Evolutionary conservation across 2,329 filamentous ascomycete genomes (phyloP), one percentile per base, ranked within the genome.

Genomic region (Capronia epimyces): DNA sequence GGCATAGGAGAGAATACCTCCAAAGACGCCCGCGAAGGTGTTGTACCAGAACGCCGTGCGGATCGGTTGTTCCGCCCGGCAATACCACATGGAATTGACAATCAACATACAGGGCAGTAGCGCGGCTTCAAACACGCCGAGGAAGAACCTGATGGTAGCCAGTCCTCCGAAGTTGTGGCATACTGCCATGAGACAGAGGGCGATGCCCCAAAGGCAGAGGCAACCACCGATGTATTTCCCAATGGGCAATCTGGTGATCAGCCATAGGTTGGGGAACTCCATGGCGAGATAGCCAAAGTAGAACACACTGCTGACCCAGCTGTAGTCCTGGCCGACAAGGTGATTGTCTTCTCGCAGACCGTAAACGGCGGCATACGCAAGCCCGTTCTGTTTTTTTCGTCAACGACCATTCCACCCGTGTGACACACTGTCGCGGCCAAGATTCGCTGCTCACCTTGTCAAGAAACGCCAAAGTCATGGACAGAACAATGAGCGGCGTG

Each of bases 181-280:
- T 2, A 73, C 75, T 10, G 71, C 67, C 6, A 74, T 76, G 4
- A 71, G 64, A 1, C 72, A 67, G 2, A 77, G 69, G 2, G 63
- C 65, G 5, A 60, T 61, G 44, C 79, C 81, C 78, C 78, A 82
- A 20, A 75, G 80, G 3, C 75, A 77, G 1, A 72, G 73, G 0
- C 76, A 79, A 47, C 81, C 69, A 58, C 78, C 75, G 68, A 81
- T 77, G 57, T 76, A 73, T 55, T 72, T 73, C n/a, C 71, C 75
- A n/a, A n/a, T n/a, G n/a, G n/a, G n/a, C 4, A 77, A 70, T 7
- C 66, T 68, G 44, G 76, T 74, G 7, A 78, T 70, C 0, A 77
- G 65, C 39, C 55, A 50, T 20, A 52, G 57, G 16, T 56, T 62
- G 13, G 61, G 71, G 24, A 73, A 71, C 47, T 75, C 71, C 6